Evolutionary conservation across 2,329 filamentous ascomycete genomes (phyloP).

Genomic region (Exophiala xenobiotica): DNA sequence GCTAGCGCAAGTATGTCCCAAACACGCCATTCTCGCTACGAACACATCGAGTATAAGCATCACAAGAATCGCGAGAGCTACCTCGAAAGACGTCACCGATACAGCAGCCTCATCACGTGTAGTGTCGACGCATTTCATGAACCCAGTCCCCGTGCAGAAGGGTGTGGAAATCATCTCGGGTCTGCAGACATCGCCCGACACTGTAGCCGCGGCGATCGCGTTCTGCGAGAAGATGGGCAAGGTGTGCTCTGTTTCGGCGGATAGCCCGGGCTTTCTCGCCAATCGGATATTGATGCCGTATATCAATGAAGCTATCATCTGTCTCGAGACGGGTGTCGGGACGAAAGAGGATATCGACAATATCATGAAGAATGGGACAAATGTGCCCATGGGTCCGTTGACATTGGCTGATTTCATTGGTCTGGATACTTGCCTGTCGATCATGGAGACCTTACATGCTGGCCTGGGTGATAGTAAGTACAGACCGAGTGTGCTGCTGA

Average conservation of each 20-base stretch:
- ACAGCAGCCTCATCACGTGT: constrained; percentile 81
- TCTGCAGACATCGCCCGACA: constrained; percentile 81
- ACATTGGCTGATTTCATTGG: constrained; percentile 96
- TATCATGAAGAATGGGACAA: constrained; percentile 99
- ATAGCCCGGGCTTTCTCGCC: constrained; percentile 90
- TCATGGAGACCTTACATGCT: constrained; percentile 90
- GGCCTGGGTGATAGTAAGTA: constrained; percentile 98
- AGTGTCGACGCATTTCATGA: constrained; percentile 98
- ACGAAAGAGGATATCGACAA: constrained; percentile 87
- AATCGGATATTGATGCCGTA: constrained; percentile 99
- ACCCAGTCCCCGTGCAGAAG: constrained; percentile 94
- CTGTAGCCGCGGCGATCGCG: constrained; percentile 75
- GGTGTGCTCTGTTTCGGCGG: constrained; percentile 79
- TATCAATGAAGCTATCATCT: constrained; percentile 97
- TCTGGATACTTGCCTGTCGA: constrained; percentile 90
- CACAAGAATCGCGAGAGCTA: constrained; percentile 81
- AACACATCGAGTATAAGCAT: constrained; percentile 99
- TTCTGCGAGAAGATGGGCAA: constrained; percentile 95
- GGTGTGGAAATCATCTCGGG: constrained; percentile 97
- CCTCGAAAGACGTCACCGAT: constrained; percentile 78
- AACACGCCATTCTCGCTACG: constrained; percentile 87
- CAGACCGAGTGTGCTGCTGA: constrained; percentile 78
- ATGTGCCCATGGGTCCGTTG: constrained; percentile 96
- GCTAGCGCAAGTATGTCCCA: constrained; percentile 76
- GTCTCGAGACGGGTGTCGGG: constrained; percentile 89